A percentile compares a stretch with the other conserved stretches of the same genome.
Conservation (phyloP, 805 yeast genomes). For the Candida caryicola region DNA sequence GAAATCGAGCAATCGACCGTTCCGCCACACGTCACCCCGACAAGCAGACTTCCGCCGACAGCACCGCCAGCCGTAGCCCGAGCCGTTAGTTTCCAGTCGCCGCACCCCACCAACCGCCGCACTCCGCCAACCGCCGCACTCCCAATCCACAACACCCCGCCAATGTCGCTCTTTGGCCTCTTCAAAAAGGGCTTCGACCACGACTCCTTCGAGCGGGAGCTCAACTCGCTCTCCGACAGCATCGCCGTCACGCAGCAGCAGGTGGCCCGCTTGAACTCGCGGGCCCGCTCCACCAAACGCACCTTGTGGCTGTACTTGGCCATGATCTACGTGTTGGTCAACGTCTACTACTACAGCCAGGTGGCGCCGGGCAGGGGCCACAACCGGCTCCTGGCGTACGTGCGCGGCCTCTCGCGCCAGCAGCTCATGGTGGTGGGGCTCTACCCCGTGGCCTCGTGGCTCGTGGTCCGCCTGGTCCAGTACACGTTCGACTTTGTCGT, state of each 20-base stretch:
- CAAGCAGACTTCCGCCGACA: no score
- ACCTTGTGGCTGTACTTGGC: constrained; percentile 16
- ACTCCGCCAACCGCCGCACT: no score
- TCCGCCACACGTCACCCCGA: no score
- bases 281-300: constrained; percentile 17
- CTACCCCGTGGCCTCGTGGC: constrained; percentile 23
- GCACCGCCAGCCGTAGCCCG: no score
- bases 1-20: no score
- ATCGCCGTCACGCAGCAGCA: constrained; percentile 29
- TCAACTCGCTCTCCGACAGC: constrained; percentile 34
- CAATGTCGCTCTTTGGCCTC: constrained; percentile 29
- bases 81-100: no score
- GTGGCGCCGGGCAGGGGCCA: constrained; percentile 16
- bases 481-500: constrained; percentile 19
- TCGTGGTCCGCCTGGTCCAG: constrained; percentile 16
- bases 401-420: constrained; percentile 21
- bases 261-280: constrained; percentile 13
- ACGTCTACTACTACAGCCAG: constrained; percentile 21
- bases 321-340: constrained; percentile 20
- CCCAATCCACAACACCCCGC: neutral
- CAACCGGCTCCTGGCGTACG: constrained; percentile 21
- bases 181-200: constrained; percentile 36
- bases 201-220: constrained; percentile 41
- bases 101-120: no score
- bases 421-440: constrained; percentile 15